Base-by-base conservation (phyloP, 1,139 yeast species). In the Eremothecium cymbalariae region DNA sequence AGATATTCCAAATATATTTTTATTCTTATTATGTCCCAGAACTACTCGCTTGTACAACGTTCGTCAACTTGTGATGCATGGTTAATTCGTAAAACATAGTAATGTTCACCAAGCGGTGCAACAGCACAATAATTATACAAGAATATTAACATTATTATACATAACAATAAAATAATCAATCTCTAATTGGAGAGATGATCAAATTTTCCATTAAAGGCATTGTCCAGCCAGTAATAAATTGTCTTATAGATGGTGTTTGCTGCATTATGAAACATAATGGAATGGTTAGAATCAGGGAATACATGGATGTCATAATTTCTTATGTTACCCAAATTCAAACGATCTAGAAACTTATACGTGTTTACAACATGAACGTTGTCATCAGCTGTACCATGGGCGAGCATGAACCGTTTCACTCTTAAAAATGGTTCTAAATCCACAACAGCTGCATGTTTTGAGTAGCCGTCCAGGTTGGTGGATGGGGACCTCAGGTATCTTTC, bases 311-410 rank as follows among this genome's bases (percentile, higher is more conserved):
- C 99, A 55, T 81, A 90, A 58, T 90, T 90, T 47, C 80, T 86
- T 8, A 85, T 72, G 6, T 64, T 65, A 14, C 64, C 61, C 35
- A 70, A 31, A 50, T 85, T 80, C 33, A 90, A 64, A 38, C 72
- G 59, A 56, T 93, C 96, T 15, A 90, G 50, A 25, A 90, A 62
- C 53, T 78, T 72, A 44, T 80, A 67, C 26, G 94, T 80, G 59
- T 90, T 86, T 55, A 86, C 95, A 43, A 86, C 64, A 60, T 90
- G 98, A 16, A 90, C 99, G 58, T 90, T 90, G 55, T 93, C 99
- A 59, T 90, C 99, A 2, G 94, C 94, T 0, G 97, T 81, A 1
- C 99, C 99, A 52, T 90, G 98, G 79, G 88, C 79, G 4, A 90
- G 52, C 42, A 90, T 59, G 51, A 93, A 83, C 44, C 95, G 64